A percentile compares a stretch with the other conserved stretches of the same genome.
These are phyloP conservation scores for Daedaleopsis sinensis DNA, from an alignment of 768 basidiomycete species.

Conservation along the genomic window DNA sequence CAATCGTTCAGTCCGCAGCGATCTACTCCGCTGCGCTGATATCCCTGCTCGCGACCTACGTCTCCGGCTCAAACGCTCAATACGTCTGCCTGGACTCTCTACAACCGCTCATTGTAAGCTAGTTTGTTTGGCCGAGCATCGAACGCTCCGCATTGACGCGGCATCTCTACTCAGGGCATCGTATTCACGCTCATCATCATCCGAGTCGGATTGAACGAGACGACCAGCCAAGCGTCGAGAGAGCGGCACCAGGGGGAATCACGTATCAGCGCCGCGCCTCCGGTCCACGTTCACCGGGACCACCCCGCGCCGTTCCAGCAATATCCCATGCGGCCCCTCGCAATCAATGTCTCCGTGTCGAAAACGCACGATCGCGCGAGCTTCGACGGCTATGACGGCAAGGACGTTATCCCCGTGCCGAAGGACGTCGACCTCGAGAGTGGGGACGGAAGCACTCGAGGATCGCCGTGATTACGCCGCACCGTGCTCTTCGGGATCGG, in stretches of 20 bases:
- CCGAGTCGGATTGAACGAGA: conserved; percentile 1
- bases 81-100: conserved; percentile 8
- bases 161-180: not conserved
- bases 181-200: conserved; percentile 5
- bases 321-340: conserved; percentile 15
- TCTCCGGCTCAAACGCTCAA: conserved; percentile 5
- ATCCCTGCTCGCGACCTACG: conserved; percentile 6
- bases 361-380: conserved; percentile 13
- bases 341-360: conserved; percentile 19
- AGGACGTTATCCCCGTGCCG: conserved; percentile 1
- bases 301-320: conserved; percentile 1
- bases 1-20: conserved; percentile 16
- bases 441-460: not conserved
- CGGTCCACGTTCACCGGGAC: not conserved
- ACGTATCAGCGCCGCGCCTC: not conserved
- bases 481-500: not conserved
- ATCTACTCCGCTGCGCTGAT: conserved; percentile 12
- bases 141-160: not conserved
- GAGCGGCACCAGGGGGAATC: not conserved
- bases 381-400: conserved; percentile 14
- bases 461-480: not conserved
- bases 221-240: not conserved
- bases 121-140: too few species aligned
- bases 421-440: not conserved
- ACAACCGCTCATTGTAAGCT: conserved; percentile 13